A percentile compares a stretch with the other conserved stretches of the same genome.
These are phyloP conservation scores for Taiwanofungus camphoratus DNA, from an alignment of 1,284 basidiomycete genomes.

Conservation along the genomic window DNA sequence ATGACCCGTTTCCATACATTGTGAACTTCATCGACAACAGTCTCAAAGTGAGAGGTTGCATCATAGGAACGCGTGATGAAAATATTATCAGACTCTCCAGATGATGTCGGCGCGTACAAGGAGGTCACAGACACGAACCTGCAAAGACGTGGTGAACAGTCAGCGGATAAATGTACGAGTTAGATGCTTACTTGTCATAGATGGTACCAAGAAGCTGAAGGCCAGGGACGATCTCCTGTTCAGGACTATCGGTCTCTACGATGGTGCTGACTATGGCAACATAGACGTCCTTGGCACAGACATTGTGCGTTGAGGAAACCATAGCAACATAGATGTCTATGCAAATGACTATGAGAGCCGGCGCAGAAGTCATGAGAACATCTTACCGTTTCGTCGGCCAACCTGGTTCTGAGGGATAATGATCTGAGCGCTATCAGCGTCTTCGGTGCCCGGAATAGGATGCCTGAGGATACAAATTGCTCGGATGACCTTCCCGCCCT, in stretches of 20 bases:
- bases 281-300: slow-evolving; percentile 92
- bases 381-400: slow-evolving; percentile 83
- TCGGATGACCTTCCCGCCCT: slow-evolving; percentile 92
- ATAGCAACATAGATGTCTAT: slow-evolving; percentile 98
- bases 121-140: slow-evolving; percentile 91
- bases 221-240: slow-evolving; percentile 89
- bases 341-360: slow-evolving; percentile 7
- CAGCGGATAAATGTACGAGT: neutral
- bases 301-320: slow-evolving; percentile 96
- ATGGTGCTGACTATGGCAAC: slow-evolving; percentile 98
- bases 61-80: slow-evolving; percentile 98
- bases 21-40: slow-evolving; percentile 90
- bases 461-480: slow-evolving; percentile 99
- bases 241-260: slow-evolving; percentile 92
- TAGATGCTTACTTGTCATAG: slow-evolving; percentile 78
- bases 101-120: slow-evolving; percentile 84
- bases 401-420: slow-evolving; percentile 99
- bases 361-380: no score
- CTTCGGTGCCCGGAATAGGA: slow-evolving; percentile 96
- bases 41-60: slow-evolving; percentile 98
- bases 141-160: slow-evolving; percentile 4
- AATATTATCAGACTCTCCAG: slow-evolving; percentile 81
- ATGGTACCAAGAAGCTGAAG: slow-evolving; percentile 91
- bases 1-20: slow-evolving; percentile 88
- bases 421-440: slow-evolving; percentile 92